These are phyloP conservation scores for Scleroderma bovista DNA, from an alignment of 768 basidiomycete genomes.

Conservation along the genomic window DNA sequence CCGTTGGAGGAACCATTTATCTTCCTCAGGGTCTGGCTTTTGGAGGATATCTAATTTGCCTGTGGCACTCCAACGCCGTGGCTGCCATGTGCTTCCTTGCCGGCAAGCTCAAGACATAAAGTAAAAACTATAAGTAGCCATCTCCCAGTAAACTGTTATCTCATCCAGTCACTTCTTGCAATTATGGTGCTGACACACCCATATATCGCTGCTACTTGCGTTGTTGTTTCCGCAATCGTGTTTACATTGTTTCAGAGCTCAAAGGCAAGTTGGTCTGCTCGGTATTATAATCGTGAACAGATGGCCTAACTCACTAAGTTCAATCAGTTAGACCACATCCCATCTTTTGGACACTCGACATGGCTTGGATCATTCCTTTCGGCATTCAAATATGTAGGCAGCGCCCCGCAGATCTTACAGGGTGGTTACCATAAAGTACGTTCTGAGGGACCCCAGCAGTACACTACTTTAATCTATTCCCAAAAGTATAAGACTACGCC, in stretches of 20 bases:
- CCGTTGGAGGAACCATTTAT: no score
- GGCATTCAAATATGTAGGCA: conserved; percentile 12
- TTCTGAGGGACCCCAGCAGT: not conserved
- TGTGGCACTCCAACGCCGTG: no score
- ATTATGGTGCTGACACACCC: not conserved
- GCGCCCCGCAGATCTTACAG: conserved; percentile 19
- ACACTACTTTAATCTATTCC: not conserved
- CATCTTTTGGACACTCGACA: conserved; percentile 20
- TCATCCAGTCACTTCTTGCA: not conserved
- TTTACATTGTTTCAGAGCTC: not conserved
- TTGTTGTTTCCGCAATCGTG: not conserved
- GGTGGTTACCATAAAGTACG: conserved; percentile 28
- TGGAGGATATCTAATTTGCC: no score
- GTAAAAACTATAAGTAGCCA: no score
- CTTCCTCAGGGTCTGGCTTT: no score
- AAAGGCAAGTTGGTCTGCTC: not conserved
- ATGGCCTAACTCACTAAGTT: not conserved
- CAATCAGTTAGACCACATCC: conserved; percentile 23
- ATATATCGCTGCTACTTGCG: not conserved
- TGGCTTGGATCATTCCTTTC: conserved; percentile 24
- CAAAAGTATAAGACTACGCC: conserved; percentile 20
- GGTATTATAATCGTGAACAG: no score
- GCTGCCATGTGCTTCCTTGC: no score
- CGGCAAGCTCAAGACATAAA: no score
- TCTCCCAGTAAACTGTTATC: no score